Conservation (phyloP, 352 stramenopile species). For the Phytophthora syringae region DNA sequence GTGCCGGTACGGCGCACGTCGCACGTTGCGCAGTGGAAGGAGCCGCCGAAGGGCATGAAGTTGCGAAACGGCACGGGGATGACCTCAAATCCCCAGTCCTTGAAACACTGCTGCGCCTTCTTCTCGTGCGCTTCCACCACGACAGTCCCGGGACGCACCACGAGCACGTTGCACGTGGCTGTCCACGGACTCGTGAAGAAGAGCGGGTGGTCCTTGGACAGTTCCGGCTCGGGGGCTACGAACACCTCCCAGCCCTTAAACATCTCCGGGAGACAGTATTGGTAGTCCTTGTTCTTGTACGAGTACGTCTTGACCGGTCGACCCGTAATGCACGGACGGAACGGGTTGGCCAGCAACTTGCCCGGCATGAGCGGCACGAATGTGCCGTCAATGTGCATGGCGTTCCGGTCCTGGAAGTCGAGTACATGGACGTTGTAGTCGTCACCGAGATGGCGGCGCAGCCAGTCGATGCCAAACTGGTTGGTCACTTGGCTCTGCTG, state of each 20-base stretch:
- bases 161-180: constrained; percentile 90
- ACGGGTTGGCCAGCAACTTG: constrained; percentile 89
- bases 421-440: constrained; percentile 89
- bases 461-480: constrained; percentile 91
- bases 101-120: constrained; percentile 79
- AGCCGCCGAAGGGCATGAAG: constrained; percentile 91
- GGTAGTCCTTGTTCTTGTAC: constrained; percentile 90
- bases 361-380: constrained; percentile 88
- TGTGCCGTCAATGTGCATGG: constrained; percentile 92
- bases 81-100: constrained; percentile 90
- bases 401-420: constrained; percentile 92
- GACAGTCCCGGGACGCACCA: constrained; percentile 81
- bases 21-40: constrained; percentile 90
- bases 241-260: constrained; percentile 93
- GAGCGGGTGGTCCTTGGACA: constrained; percentile 79
- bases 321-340: constrained; percentile 87
- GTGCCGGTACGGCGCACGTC: constrained; percentile 84
- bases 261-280: constrained; percentile 90
- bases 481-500: constrained; percentile 93
- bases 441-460: constrained; percentile 85
- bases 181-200: constrained; percentile 93
- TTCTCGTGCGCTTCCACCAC: constrained; percentile 89
- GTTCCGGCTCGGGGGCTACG: constrained; percentile 82
- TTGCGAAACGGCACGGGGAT: constrained; percentile 91
- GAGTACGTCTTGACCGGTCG: constrained; percentile 86